Evolutionary conservation across 371 early-diverging fungal genomes (phyloP), one percentile per base, ranked within the genome.

Genomic region (Mortierella sp.): DNA sequence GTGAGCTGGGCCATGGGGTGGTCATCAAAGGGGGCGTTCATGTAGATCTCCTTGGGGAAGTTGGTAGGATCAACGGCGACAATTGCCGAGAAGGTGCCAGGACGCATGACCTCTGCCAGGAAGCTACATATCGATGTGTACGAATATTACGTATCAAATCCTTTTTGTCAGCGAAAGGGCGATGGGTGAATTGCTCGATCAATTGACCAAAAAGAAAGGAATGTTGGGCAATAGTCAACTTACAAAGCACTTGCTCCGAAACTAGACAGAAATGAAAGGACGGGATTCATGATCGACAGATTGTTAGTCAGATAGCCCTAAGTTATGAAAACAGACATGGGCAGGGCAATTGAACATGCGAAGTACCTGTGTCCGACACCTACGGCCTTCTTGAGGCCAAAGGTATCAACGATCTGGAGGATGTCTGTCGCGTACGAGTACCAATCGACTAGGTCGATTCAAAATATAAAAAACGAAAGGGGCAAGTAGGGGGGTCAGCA

Each of bases 311-410:
- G 16, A 22, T 3, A 19, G 9, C 34, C 39, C 26, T n/a, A n/a
- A 70, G 19, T 31, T 34, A 26, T 44, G 40, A 31, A 26, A 24
- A 22, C n/a, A 24, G 41, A 19, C 19, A 26, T 19, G 47, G 31
- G 9, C 34, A 14, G 11, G 22, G 10, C 9, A 22, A 68, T 34
- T 45, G 39, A 24, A 34, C 34, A 43, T 19, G 14, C 13, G 13
- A n/a, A n/a, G 55, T 52, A 82, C 83, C 83, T 82, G 66, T 82
- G 83, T 43, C 83, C 83, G 48, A 82, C 52, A 24, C 75, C 83
- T 44, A 82, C 58, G 19, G 78, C 66, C 40, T 82, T 82, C 45
- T 77, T 77, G 65, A 82, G 75, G 13, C 50, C 41, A 70, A 70
- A 82, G 45, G 64, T 77, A 37, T 82, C 83, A 6, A 82, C 75